Evolutionary conservation across 768 basidiomycete species (phyloP).

Genomic region (Lentinula sp.): DNA sequence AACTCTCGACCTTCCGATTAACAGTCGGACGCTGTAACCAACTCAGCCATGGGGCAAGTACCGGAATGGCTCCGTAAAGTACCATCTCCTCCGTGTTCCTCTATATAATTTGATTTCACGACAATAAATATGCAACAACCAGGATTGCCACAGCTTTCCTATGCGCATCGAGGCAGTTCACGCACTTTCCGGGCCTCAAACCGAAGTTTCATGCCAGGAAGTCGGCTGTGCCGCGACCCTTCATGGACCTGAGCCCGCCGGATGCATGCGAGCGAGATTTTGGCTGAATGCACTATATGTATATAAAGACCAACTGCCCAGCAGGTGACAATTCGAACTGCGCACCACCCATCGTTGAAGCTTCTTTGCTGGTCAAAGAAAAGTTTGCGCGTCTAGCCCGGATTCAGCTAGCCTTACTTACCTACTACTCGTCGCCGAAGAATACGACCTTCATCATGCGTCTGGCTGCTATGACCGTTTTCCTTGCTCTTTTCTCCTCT

Average conservation of each 20-base stretch:
- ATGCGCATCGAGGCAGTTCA: background rate
- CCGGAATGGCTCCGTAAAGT: too few relatives aligned
- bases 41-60: slow-evolving; percentile 66
- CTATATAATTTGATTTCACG: too few relatives aligned
- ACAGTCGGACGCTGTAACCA: slow-evolving; percentile 78
- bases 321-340: background rate
- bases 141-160: background rate
- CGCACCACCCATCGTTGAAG: background rate
- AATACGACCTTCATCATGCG: too few relatives aligned
- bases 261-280: background rate
- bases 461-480: too few relatives aligned
- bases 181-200: too few relatives aligned
- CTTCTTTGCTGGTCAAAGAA: background rate
- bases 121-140: too few relatives aligned
- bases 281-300: background rate
- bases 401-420: too few relatives aligned
- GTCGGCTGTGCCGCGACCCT: too few relatives aligned
- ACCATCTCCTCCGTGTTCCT: too few relatives aligned
- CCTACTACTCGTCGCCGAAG: background rate
- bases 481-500: too few relatives aligned
- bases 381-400: background rate
- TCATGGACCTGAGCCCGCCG: too few relatives aligned
- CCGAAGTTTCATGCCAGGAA: too few relatives aligned
- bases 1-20: slow-evolving; percentile 21
- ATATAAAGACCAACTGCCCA: background rate